A percentile compares a stretch with the other conserved stretches of the same genome.
Conservation (phyloP, 2,329 filamentous ascomycete genomes). For the Rhinocladiella similis region DNA sequence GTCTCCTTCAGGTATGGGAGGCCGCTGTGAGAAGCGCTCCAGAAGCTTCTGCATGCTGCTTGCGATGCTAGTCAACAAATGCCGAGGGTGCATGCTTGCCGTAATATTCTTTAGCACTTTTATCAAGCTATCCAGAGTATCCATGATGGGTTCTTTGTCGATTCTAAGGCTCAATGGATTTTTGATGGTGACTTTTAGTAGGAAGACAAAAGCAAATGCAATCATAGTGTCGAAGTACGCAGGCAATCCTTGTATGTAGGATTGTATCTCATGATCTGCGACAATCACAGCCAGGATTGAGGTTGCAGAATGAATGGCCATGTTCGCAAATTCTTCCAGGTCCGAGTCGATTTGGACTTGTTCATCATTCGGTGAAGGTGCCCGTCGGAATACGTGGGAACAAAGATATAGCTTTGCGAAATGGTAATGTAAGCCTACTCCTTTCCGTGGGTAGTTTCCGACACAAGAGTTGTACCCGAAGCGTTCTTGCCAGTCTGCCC, state of each 20-base stretch:
- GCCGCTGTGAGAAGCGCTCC: conserved; percentile 20
- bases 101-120: conserved; percentile 29
- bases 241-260: conserved; percentile 49
- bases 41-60: conserved; percentile 32
- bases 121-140: conserved; percentile 29
- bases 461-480: conserved; percentile 49
- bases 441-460: conserved; percentile 52
- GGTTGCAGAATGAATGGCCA: conserved; percentile 49
- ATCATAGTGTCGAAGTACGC: conserved; percentile 47
- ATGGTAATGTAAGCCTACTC: conserved; percentile 53
- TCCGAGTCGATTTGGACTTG: conserved; percentile 38
- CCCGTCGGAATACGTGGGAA: conserved; percentile 41
- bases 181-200: conserved; percentile 45
- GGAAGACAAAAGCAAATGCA: conserved; percentile 45
- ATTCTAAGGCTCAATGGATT: conserved; percentile 30
- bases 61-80: conserved; percentile 32
- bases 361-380: conserved; percentile 28
- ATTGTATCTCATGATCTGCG: conserved; percentile 49
- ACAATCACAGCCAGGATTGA: conserved; percentile 47
- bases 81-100: conserved; percentile 31
- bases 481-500: conserved; percentile 48
- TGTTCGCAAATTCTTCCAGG: conserved; percentile 46
- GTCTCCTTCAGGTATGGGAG: background rate
- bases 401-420: conserved; percentile 56
- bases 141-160: conserved; percentile 31